Base-by-base conservation (phyloP, 495 filamentous ascomycete species). In the Elaphomyces granulatus region DNA sequence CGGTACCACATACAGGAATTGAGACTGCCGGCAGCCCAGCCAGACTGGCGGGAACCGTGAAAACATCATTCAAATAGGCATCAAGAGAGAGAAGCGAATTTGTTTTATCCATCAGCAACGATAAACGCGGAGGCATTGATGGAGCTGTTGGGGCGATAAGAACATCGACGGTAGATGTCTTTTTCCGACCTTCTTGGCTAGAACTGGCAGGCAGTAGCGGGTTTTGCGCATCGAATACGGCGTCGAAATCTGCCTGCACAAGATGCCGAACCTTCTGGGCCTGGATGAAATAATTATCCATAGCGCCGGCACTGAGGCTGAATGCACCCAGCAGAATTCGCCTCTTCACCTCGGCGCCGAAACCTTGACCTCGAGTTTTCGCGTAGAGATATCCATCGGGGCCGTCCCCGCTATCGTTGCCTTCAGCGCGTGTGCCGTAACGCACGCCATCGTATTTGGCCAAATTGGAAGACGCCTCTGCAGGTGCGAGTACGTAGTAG, bases 391-490 rank as follows among this genome's bases (percentile, higher is more conserved):
- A 75, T 8, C 61, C 55, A 10, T 47, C 58, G 36, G 58, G 64
- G 42, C 38, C 61, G 23, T 42, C 48, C 32, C 42, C 49, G 36
- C 45, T 49, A 23, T 60, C 52, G 14, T 51, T 43, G 8, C 49
- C 56, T 6, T 54, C 51, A 10, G 50, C 46, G 17, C 75, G 71
- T 32, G 58, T 66, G 2, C 90, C 90, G 55, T 94, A 99, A 12
- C 90, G 80, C 8, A 95, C 72, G 6, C 92, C 90, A 50, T 99
- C 90, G 54, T 94, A 99, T 59, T 90, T 94, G 36, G 90, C 81
- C n/a, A 99, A 74, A 44, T 99, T 99, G 14, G 88, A 95, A 9
- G 83, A 85, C 10, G 92, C 92, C 63, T 99, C 90, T 9, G 90
- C 86, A 0, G 92, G 83, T 4, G 90, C 90, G 45, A 99, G 76